Percentiles rank a stretch among this genome's conserved stretches.
phyloP scores from a whole-genome alignment of 139 green algal species.

The Spirogloea muscicola region DNA sequence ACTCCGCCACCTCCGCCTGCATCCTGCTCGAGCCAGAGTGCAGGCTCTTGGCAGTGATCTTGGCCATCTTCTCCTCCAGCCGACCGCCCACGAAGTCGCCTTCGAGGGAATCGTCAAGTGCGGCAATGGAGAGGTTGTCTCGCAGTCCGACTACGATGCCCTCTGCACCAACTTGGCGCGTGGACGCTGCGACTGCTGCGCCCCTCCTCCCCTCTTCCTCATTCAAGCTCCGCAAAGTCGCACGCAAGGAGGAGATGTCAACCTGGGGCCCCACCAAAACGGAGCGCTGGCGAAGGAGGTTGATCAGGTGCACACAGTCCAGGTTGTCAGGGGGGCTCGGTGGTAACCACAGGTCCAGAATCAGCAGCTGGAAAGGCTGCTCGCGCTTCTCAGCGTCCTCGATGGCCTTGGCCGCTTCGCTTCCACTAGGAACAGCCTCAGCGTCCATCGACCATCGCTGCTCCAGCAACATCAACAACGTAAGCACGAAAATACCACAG shows the following conservation, averaged over 20 bases:
- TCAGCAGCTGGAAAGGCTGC: slow-evolving; percentile 16
- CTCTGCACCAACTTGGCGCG: background rate
- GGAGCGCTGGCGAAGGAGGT: background rate
- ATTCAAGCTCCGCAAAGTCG: background rate
- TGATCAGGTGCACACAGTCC: background rate
- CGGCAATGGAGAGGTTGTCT: too few species aligned
- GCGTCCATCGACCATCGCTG: slow-evolving; percentile 3
- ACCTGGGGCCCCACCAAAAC: background rate
- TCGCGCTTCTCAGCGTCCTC: background rate
- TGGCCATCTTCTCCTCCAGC: too few species aligned
- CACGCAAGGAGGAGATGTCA: too few species aligned
- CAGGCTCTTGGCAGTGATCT: too few species aligned
- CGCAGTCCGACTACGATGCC: background rate
- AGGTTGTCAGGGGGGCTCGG: background rate
- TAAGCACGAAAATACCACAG: background rate
- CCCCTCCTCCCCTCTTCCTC: background rate
- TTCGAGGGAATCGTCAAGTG: too few species aligned
- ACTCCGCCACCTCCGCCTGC: too few species aligned
- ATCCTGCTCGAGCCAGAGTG: too few species aligned
- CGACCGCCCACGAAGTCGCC: too few species aligned
- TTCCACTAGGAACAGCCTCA: background rate
- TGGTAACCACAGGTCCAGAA: slow-evolving; percentile 9
- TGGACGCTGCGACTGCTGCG: background rate
- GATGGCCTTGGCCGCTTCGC: background rate
- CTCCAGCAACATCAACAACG: background rate